Evolutionary conservation across 2,329 filamentous ascomycete species (phyloP).

Genomic region (Sclerotinia subarctica): DNA sequence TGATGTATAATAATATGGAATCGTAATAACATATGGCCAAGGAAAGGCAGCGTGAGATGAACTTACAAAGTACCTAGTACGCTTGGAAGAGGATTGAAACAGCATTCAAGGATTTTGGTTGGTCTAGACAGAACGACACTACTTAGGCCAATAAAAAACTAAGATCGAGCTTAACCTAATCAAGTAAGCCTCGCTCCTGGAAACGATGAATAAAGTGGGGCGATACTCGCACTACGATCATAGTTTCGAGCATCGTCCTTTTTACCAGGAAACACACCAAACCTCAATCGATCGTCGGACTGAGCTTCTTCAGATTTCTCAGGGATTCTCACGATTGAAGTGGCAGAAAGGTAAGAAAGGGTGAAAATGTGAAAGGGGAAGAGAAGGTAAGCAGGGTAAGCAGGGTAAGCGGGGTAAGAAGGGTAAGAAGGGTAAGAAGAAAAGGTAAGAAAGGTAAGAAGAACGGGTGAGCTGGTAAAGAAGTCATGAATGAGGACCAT

Average conservation of each 20-base stretch:
- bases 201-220: constrained; percentile 1
- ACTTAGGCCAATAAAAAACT: neutral
- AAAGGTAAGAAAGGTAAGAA: too few species aligned
- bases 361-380: neutral
- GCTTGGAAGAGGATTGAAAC: neutral
- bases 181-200: neutral
- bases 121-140: neutral
- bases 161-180: neutral
- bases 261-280: neutral
- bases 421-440: neutral
- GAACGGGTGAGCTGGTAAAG: neutral
- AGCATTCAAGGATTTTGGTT: neutral
- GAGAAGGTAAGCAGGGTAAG: too few species aligned
- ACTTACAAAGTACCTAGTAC: too few species aligned
- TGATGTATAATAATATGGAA: neutral
- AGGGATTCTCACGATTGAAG: neutral
- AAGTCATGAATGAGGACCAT: neutral
- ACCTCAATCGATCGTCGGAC: neutral
- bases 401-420: neutral
- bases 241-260: neutral
- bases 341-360: neutral
- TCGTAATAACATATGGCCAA: neutral
- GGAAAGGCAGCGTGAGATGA: neutral
- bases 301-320: too few species aligned
- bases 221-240: neutral